A percentile compares a stretch with the other conserved stretches of the same genome.
Conservation (phyloP, 2,329 filamentous ascomycete genomes). For the Leptodontidium sp. region DNA sequence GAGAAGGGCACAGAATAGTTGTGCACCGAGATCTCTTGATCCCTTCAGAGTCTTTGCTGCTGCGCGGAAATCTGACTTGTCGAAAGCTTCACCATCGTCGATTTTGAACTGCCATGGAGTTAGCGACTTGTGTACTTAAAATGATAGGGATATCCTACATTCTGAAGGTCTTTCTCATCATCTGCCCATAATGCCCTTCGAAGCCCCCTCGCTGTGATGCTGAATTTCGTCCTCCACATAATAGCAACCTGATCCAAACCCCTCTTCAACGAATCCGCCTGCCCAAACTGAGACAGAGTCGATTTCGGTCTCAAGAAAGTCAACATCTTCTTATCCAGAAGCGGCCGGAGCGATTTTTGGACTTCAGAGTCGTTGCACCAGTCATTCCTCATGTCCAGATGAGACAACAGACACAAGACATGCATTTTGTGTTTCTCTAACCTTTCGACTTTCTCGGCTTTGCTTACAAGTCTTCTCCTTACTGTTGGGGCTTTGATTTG, state of each 20-base stretch:
- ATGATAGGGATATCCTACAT: constrained; percentile 53
- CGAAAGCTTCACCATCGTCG: constrained; percentile 66
- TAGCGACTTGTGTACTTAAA: constrained; percentile 17
- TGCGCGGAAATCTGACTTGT: constrained; percentile 73
- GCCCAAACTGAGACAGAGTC: constrained; percentile 75
- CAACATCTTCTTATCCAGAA: constrained; percentile 72
- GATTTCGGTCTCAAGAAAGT: constrained; percentile 73
- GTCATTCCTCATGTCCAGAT: constrained; percentile 78
- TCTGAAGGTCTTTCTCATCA: constrained; percentile 64
- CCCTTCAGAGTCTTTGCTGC: constrained; percentile 76
- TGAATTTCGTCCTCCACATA: constrained; percentile 75
- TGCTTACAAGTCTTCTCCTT: constrained; percentile 58
- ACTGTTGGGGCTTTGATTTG: constrained; percentile 28
- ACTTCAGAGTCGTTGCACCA: constrained; percentile 85
- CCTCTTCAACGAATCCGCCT: constrained; percentile 78
- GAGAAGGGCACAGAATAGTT: constrained; percentile 88
- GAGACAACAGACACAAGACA: constrained; percentile 81
- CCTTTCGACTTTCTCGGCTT: constrained; percentile 63
- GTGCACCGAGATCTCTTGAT: constrained; percentile 88
- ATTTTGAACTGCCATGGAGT: constrained; percentile 41
- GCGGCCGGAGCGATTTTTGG: constrained; percentile 69
- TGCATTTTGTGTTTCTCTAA: constrained; percentile 88
- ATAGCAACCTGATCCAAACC: constrained; percentile 76
- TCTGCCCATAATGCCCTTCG: constrained; percentile 79
- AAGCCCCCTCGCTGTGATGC: constrained; percentile 75